phyloP scores from a whole-genome alignment of 305 asterid genomes.

The Solanum chacoense region DNA sequence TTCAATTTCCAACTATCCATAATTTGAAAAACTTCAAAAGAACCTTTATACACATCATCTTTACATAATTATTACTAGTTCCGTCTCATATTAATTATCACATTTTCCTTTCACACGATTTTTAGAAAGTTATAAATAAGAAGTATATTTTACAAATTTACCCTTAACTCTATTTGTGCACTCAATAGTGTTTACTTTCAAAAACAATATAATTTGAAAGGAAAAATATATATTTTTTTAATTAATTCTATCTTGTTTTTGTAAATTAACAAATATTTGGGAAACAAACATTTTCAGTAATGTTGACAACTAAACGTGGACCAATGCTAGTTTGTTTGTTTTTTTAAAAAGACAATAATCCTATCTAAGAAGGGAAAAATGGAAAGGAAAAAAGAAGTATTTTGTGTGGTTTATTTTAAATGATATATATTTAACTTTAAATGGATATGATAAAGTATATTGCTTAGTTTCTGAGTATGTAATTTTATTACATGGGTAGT shows the following conservation, averaged over 20 bases:
- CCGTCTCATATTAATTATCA: background rate
- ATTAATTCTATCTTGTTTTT: background rate
- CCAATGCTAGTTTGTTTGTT: background rate
- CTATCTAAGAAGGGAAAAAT: background rate
- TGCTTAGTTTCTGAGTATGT: background rate
- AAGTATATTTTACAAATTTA: background rate
- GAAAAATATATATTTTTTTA: background rate
- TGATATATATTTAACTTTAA: background rate
- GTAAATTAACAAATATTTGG: background rate
- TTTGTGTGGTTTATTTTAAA: background rate
- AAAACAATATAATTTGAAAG: background rate
- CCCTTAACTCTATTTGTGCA: background rate
- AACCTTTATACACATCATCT: background rate
- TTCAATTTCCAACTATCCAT: background rate
- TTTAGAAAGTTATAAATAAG: background rate
- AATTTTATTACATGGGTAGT: background rate
- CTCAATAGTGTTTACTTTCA: background rate
- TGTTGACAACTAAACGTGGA: background rate
- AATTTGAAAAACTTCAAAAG: background rate
- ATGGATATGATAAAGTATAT: background rate
- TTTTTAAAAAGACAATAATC: background rate
- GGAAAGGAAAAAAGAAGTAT: background rate
- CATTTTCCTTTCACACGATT: background rate
- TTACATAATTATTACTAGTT: background rate
- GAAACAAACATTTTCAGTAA: background rate